Evolutionary conservation across 495 filamentous ascomycete genomes (phyloP), one percentile per base, ranked within the genome.

Genomic region (Venustampulla echinocandica): DNA sequence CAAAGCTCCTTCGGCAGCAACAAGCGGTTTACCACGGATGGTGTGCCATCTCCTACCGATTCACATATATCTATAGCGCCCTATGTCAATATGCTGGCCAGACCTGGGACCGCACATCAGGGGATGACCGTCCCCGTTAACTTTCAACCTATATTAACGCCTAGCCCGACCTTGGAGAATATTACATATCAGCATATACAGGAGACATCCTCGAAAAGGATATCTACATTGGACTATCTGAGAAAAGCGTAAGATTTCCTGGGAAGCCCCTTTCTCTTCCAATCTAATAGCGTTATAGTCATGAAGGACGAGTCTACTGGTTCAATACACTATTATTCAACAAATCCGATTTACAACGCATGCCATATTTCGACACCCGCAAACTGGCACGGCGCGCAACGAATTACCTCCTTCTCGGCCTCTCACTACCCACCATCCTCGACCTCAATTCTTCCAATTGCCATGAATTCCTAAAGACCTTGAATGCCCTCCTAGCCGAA

Each of bases 251-350:
- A 65, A 64, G 84, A 75, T 38, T 6, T n/a, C n/a, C 20, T 25
- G 4, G 37, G 37, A 36, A 18, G 5, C 27, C 28, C 22, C 17
- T 32, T 14, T 36, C 9, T 9, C 20, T 13, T 25, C 18, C 30
- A 36, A n/a, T n/a, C n/a, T n/a, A n/a, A n/a, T n/a, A n/a, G n/a
- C n/a, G 1, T 20, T 27, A 27, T 56, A 95, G 88, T 18, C 85
- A 95, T 54, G 87, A 94, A 67, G 90, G 93, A 39, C 82, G 84
- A 42, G 80, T 95, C 18, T 96, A 95, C 69, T 97, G 90, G 89
- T 95, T 95, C 65, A 95, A 95, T 65, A 93, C 92, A 0, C 75
- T 96, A 35, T 81, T 92, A 61, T 95, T 95, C 64, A 82, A 85
- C 49, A 87, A 87, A 53, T 63, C 77, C 19, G 87, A 95, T 61